Evolutionary conservation across 805 yeast species (phyloP), one percentile per base, ranked within the genome.

Genomic region (Grigorovia humatica): DNA sequence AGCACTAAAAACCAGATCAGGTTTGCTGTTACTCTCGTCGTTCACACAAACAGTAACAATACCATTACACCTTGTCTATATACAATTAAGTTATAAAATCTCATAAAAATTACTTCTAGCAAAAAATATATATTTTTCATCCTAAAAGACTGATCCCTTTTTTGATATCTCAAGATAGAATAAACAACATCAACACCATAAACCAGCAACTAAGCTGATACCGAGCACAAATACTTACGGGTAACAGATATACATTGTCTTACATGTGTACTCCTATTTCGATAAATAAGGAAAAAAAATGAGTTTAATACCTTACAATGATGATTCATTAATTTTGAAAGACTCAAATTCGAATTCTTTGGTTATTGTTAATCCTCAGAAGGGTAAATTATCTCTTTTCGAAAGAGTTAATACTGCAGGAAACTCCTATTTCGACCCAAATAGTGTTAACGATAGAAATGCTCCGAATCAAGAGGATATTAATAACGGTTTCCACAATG

Each of bases 331-430:
- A 20, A 64, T 65, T 43, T 43, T 65, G 35, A 59, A 61, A 49
- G 68, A 64, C 47, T 63, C 68, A 9, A 48, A 47, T 19, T 63
- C 68, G 4, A 52, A 58, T n/a, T 63, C 69, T 1, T 46, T 66
- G 7, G 64, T 65, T 18, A 58, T 66, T 30, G 59, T 65, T 18
- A 57, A 65, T 47, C 64, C 64, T 15, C 43, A 56, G 2, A 52
- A 57, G 3, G 69, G 64, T 8, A 57, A 59, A 18, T 47, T 64
- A 46, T 59, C 66, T 27, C 54, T 62, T 17, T 59, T 58, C 17
- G 57, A 59, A 43, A 58, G 56, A 49, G 52, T 55, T 11, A 17
- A 40, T 18, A 44, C 54, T 2, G 51, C 51, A 9, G 15, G 13
- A 7, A 15, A 38, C 13, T 15, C n/a, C 12, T 18, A 35, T n/a